phyloP scores from a whole-genome alignment of 1,284 basidiomycete species.

The Ceratobasidium papillatum region DNA sequence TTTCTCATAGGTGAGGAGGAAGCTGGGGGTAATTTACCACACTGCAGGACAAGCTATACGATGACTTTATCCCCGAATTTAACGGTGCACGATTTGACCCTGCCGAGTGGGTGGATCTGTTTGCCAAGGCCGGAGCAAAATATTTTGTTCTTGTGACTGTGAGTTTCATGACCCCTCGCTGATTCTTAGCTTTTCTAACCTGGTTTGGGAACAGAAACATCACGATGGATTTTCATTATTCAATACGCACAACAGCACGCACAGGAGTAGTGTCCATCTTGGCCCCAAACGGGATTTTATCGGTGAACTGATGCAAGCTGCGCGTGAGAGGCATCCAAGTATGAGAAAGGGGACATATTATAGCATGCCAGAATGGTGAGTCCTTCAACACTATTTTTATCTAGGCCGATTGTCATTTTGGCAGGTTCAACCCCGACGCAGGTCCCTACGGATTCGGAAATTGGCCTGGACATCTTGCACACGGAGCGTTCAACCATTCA shows the following conservation, averaged over 20 bases:
- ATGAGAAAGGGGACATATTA: slow-evolving; percentile 63
- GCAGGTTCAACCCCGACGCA: slow-evolving; percentile 63
- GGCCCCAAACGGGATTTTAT: slow-evolving; percentile 64
- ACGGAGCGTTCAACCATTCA: slow-evolving; percentile 59
- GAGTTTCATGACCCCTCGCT: slow-evolving; percentile 36
- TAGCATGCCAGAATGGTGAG: slow-evolving; percentile 52
- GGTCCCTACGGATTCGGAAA: slow-evolving; percentile 59
- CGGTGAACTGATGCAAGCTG: slow-evolving; percentile 61
- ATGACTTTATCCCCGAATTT: slow-evolving; percentile 66
- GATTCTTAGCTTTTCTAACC: not conserved
- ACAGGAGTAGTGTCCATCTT: slow-evolving; percentile 60
- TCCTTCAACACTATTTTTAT: not conserved
- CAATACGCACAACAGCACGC: slow-evolving; percentile 61
- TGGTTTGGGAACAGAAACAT: slow-evolving; percentile 47
- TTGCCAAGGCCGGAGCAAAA: slow-evolving; percentile 65
- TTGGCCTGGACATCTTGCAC: slow-evolving; percentile 64
- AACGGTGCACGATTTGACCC: slow-evolving; percentile 63
- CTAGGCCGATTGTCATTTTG: not conserved
- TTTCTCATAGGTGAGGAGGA: not conserved
- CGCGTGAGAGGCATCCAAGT: slow-evolving; percentile 60
- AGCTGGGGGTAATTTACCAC: not conserved
- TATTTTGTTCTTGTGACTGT: slow-evolving; percentile 69
- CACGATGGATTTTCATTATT: slow-evolving; percentile 60
- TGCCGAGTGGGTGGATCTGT: slow-evolving; percentile 63
- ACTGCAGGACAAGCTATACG: slow-evolving; percentile 60